phyloP scores from a whole-genome alignment of 495 filamentous ascomycete species.

The Lentithecium fluviatile region DNA sequence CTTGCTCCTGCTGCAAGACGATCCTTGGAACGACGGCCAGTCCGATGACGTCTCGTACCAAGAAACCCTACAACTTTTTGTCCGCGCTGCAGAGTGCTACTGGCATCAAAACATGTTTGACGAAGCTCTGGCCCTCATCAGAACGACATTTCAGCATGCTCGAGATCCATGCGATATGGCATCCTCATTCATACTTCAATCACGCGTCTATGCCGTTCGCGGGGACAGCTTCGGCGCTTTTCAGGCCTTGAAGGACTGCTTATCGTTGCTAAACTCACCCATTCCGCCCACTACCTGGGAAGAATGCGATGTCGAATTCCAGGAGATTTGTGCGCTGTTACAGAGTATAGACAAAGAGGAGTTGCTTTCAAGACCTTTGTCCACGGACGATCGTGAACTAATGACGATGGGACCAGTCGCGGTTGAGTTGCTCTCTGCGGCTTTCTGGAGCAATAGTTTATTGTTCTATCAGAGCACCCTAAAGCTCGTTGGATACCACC shows the following conservation, averaged over 20 bases:
- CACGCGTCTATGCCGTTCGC: constrained; percentile 68
- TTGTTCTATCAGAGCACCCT: constrained; percentile 76
- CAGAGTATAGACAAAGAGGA: constrained; percentile 58
- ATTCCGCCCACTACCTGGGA: constrained; percentile 67
- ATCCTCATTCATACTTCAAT: constrained; percentile 72
- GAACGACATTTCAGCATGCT: constrained; percentile 63
- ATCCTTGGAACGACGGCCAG: constrained; percentile 68
- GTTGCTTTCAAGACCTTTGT: constrained; percentile 52
- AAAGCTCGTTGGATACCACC: constrained; percentile 66
- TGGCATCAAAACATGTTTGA: constrained; percentile 69
- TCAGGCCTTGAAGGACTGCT: constrained; percentile 62
- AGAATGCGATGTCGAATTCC: constrained; percentile 71
- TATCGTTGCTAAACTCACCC: constrained; percentile 64
- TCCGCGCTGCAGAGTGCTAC: constrained; percentile 75
- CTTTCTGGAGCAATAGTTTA: constrained; percentile 75
- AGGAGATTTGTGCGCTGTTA: constrained; percentile 57
- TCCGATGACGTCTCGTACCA: constrained; percentile 74
- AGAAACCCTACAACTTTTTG: constrained; percentile 75
- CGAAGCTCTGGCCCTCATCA: constrained; percentile 62
- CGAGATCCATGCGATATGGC: constrained; percentile 71
- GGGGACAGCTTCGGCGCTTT: constrained; percentile 71
- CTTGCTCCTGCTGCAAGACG: constrained; percentile 70
- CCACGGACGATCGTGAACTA: constrained; percentile 53
- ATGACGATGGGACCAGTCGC: constrained; percentile 71
- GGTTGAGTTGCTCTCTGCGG: constrained; percentile 72